phyloP scores from a whole-genome alignment of 306 rosid genomes.

The Medicago lupulina region DNA sequence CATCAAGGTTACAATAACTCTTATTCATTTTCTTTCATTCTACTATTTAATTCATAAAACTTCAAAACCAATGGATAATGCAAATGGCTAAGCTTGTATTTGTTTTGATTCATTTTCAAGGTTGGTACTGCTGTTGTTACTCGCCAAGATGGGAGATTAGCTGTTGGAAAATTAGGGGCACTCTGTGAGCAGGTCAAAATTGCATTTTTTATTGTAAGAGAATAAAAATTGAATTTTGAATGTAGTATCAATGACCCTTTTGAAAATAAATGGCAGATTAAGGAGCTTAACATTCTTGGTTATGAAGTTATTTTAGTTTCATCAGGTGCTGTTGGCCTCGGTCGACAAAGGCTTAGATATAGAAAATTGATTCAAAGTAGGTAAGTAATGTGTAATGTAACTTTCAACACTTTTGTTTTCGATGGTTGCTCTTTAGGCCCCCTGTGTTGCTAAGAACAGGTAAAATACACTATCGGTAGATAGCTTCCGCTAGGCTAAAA shows the following conservation, averaged over 20 bases:
- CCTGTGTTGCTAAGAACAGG: too few relatives aligned
- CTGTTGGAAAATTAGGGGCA: slow-evolving; percentile 73
- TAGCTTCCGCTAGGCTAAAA: too few relatives aligned
- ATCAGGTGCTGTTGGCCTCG: slow-evolving; percentile 98
- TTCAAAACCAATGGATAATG: slow-evolving; percentile 24
- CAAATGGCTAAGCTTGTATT: slow-evolving; percentile 26
- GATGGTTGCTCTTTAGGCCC: too few relatives aligned
- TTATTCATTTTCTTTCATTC: not conserved
- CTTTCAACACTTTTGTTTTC: not conserved
- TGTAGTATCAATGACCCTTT: slow-evolving; percentile 26
- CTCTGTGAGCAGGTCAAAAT: slow-evolving; percentile 84
- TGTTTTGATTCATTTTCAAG: slow-evolving; percentile 36
- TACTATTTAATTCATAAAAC: not conserved
- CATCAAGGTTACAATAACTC: slow-evolving; percentile 41
- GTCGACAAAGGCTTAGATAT: slow-evolving; percentile 91
- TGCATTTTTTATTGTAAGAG: not conserved
- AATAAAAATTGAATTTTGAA: slow-evolving; percentile 38
- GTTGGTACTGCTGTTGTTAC: slow-evolving; percentile 59
- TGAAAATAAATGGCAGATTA: slow-evolving; percentile 65
- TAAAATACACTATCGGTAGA: too few relatives aligned
- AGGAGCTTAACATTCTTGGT: slow-evolving; percentile 79
- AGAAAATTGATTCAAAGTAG: slow-evolving; percentile 90
- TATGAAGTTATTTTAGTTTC: slow-evolving; percentile 93
- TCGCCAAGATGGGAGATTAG: slow-evolving; percentile 53
- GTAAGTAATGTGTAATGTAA: slow-evolving; percentile 43